A percentile compares a stretch with the other conserved stretches of the same genome.
Conservation (phyloP, 2,329 filamentous ascomycete species). For the Colletotrichum sp. region DNA sequence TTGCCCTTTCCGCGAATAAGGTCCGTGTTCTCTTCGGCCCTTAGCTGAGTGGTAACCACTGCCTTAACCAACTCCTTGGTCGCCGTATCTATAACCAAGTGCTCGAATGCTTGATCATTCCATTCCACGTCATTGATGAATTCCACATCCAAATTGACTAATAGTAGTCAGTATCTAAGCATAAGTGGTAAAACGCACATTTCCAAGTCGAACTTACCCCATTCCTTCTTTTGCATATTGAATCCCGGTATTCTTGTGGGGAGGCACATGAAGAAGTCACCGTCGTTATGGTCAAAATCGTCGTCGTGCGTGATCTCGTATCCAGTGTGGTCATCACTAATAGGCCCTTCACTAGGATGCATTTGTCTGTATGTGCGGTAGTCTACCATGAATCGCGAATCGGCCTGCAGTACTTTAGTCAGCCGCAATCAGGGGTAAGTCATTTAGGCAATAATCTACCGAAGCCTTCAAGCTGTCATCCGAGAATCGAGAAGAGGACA, state of each 20-base stretch:
- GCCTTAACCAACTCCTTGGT: slow-evolving; percentile 35
- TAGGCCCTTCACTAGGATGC: neutral
- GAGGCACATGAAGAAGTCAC: neutral
- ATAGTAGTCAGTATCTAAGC: too few relatives aligned
- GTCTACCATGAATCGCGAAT: neutral
- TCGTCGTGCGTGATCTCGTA: too few relatives aligned
- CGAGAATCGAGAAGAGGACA: neutral
- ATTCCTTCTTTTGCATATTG: neutral
- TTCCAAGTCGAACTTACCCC: neutral
- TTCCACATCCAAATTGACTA: neutral
- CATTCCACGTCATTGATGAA: neutral
- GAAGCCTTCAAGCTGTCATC: neutral
- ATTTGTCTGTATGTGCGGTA: neutral
- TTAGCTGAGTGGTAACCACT: slow-evolving; percentile 26
- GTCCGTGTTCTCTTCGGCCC: slow-evolving; percentile 19
- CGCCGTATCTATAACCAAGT: slow-evolving; percentile 16
- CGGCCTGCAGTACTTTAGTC: neutral
- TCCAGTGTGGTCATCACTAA: too few relatives aligned
- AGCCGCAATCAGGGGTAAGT: too few relatives aligned
- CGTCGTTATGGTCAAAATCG: neutral
- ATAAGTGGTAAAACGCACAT: too few relatives aligned
- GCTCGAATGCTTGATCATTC: slow-evolving; percentile 23
- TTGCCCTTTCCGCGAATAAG: slow-evolving; percentile 39
- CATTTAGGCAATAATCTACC: neutral
- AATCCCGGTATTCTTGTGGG: neutral